Base-by-base conservation (phyloP, 768 basidiomycete species). In the Sarcomyxa edulis region DNA sequence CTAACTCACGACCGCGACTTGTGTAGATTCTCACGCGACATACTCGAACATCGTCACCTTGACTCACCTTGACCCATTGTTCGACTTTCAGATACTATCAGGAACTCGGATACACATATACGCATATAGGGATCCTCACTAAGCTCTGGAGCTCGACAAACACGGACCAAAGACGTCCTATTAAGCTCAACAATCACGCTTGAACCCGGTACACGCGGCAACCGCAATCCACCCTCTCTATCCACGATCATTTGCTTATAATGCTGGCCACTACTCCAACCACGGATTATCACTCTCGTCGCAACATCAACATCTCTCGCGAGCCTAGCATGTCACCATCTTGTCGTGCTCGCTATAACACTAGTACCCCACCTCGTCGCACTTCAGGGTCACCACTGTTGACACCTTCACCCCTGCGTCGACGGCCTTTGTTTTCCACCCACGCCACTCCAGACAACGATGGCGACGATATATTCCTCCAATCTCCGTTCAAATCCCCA, bases 401-500 rank as follows among this genome's bases (percentile, higher is more conserved):
- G 33, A 76, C 79, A 1, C 78, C 82, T 15, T 84, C 82, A 5
- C 80, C 80, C 8, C 67, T 78, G 43, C 65, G 73, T 37, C 66
- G 67, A 45, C 62, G 61, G 8, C 59, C 61, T 11, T 59, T 68
- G 37, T 71, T 69, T 48, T 55, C 64, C 5, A 53, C 49, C 42
- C 39, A 43, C 14, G 45, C 48, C 35, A 37, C 43, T 44, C 47
- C 42, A 40, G 47, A 58, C 36, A 35, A 58, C 27, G 69, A 72
- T 48, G 46, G 56, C 37, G 73, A 78, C 47, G 73, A 78, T 49
- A 56, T 71, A 43, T 77, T 77, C 51, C 61, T 72, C 6, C 68
- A 72, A 40, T 77, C 75, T 23, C 72, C 76, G 6, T 74, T 64
- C 60, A 66, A 55, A 43, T 66, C 69, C 26, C 61, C 70, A 35